These are phyloP conservation scores for Verticillium isaacii DNA, from an alignment of 2,329 filamentous ascomycete genomes.

Conservation along the genomic window DNA sequence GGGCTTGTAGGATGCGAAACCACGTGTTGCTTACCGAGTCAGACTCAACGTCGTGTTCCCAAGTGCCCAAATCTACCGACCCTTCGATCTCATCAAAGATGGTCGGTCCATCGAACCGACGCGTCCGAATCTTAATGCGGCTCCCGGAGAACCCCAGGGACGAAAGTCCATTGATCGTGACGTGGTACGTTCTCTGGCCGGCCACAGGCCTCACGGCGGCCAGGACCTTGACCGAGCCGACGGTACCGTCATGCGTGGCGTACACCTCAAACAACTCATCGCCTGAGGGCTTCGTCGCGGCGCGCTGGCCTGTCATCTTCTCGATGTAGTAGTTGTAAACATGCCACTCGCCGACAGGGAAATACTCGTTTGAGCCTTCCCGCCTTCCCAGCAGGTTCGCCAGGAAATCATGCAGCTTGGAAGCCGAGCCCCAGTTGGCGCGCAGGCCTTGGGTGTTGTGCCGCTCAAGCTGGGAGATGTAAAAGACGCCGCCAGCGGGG, in stretches of 20 bases:
- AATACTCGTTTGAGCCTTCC: neutral
- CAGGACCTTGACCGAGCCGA: slow-evolving; percentile 1
- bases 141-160: neutral
- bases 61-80: neutral
- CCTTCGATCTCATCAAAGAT: neutral
- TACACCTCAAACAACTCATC: slow-evolving; percentile 6
- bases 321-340: slow-evolving; percentile 8
- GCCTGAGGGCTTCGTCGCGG: neutral
- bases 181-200: neutral
- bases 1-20: too few relatives aligned
- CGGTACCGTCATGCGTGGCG: neutral
- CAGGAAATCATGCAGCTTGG: slow-evolving; percentile 36
- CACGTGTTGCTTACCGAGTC: neutral
- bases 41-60: neutral
- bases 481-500: slow-evolving; percentile 35
- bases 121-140: neutral
- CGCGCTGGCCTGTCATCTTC: slow-evolving; percentile 5
- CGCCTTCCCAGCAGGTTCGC: slow-evolving; percentile 25
- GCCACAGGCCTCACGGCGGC: neutral
- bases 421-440: slow-evolving; percentile 38
- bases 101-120: neutral
- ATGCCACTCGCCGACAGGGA: slow-evolving; percentile 6
- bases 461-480: slow-evolving; percentile 40
- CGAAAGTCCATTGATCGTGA: neutral
- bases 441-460: slow-evolving; percentile 34